Evolutionary conservation across 768 basidiomycete genomes (phyloP).

Genomic region (Jaapia argillacea): DNA sequence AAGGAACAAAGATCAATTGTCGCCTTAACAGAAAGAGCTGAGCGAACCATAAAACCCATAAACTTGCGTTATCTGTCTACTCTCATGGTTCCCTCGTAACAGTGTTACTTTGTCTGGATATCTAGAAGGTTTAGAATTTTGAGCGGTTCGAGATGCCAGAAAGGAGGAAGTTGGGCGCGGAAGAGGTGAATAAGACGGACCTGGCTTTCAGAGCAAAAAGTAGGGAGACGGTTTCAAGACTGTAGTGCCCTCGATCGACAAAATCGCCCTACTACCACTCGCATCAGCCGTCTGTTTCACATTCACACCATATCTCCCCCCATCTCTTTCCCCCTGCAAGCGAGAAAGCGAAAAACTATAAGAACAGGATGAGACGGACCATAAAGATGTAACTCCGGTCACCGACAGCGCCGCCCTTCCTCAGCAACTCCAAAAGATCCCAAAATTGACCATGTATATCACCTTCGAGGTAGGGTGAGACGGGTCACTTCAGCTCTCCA

Average conservation of each 20-base stretch:
- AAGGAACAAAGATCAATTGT: background rate
- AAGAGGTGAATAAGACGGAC: constrained; percentile 24
- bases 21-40: background rate
- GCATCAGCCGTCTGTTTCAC: no score
- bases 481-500: no score
- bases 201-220: constrained; percentile 84
- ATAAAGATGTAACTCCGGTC: constrained; percentile 94
- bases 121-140: constrained; percentile 31
- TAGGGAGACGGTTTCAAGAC: constrained; percentile 88
- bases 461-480: no score
- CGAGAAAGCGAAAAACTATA: constrained; percentile 19
- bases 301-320: constrained; percentile 9
- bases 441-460: constrained; percentile 99
- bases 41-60: constrained; percentile 93
- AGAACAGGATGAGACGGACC: constrained; percentile 57
- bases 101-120: constrained; percentile 91
- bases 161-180: background rate
- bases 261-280: constrained; percentile 90
- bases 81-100: constrained; percentile 93
- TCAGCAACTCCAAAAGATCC: constrained; percentile 85
- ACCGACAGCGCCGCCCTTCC: constrained; percentile 79
- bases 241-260: constrained; percentile 94
- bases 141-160: constrained; percentile 1
- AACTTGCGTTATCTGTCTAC: constrained; percentile 94
- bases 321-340: background rate